These are phyloP conservation scores for Groenewaldozyma sp. DNA, from an alignment of 1,139 yeast genomes.

Conservation along the genomic window DNA sequence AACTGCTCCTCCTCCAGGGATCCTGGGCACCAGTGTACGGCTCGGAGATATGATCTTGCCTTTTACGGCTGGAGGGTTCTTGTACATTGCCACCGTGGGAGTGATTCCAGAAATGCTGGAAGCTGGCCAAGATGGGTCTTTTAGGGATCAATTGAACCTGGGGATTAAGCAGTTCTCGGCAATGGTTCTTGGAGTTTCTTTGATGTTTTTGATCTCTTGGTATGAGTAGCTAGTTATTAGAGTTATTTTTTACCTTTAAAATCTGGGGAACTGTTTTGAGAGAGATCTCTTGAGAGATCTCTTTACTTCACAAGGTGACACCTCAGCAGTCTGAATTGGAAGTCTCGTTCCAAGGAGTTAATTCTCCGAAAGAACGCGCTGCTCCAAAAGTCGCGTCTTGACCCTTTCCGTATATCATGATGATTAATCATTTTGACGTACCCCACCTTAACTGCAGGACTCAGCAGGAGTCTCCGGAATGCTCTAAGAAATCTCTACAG, in stretches of 20 bases:
- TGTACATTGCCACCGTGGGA: conserved; percentile 57
- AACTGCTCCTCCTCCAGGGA: conserved; percentile 24
- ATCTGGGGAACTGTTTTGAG: no score
- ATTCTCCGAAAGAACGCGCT: no score
- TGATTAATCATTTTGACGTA: no score
- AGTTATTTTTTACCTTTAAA: background rate
- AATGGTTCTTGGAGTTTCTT: conserved; percentile 39
- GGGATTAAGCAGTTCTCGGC: conserved; percentile 38
- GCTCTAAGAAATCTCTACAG: no score
- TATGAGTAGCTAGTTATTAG: conserved; percentile 26
- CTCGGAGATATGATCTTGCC: conserved; percentile 50
- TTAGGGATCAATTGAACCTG: conserved; percentile 28
- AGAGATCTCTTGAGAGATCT: no score
- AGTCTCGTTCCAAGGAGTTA: no score
- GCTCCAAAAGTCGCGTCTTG: no score
- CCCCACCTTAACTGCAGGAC: no score
- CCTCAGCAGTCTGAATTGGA: no score
- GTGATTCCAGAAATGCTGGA: conserved; percentile 56
- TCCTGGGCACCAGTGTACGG: conserved; percentile 42
- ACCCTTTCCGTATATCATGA: no score
- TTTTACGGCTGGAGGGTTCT: conserved; percentile 62
- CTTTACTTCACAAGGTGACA: no score
- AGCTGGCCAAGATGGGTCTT: conserved; percentile 24
- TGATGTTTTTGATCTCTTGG: conserved; percentile 47
- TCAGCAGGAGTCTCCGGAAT: no score